Conservation (phyloP, 345 rosid species). For the Gossypium ekmanianum region DNA sequence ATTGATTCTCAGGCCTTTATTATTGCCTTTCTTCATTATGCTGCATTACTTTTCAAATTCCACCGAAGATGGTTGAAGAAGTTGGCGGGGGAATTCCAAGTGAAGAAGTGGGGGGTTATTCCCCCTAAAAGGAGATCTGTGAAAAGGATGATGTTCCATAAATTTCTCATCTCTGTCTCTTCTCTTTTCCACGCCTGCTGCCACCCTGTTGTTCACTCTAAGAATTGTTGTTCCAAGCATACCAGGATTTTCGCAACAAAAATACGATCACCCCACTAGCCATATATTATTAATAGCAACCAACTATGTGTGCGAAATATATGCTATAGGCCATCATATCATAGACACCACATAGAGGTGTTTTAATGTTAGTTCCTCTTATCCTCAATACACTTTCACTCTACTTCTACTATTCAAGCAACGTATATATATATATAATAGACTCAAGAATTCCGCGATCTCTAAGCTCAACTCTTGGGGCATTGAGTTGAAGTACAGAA, state of each 20-base stretch:
- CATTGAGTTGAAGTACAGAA: too few species aligned
- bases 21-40: neutral
- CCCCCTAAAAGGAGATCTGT: slow-evolving; percentile 22
- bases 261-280: neutral
- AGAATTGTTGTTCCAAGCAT: neutral
- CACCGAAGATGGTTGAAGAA: neutral
- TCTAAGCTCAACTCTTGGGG: too few species aligned
- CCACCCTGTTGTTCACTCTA: neutral
- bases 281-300: neutral
- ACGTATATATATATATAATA: too few species aligned
- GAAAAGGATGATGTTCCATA: slow-evolving; percentile 12
- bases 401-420: neutral
- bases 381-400: neutral
- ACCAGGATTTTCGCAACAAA: neutral
- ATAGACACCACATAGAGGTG: neutral
- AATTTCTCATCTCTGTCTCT: neutral
- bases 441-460: too few species aligned
- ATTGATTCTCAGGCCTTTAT: neutral
- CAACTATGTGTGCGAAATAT: neutral
- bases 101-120: slow-evolving; percentile 11
- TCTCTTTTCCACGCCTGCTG: neutral
- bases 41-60: neutral
- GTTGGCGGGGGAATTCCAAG: neutral
- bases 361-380: neutral
- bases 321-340: neutral